A percentile compares a stretch with the other conserved stretches of the same genome.
Evolutionary conservation across 345 rosid species (phyloP).

Genomic region (Excoecaria agallocha): DNA sequence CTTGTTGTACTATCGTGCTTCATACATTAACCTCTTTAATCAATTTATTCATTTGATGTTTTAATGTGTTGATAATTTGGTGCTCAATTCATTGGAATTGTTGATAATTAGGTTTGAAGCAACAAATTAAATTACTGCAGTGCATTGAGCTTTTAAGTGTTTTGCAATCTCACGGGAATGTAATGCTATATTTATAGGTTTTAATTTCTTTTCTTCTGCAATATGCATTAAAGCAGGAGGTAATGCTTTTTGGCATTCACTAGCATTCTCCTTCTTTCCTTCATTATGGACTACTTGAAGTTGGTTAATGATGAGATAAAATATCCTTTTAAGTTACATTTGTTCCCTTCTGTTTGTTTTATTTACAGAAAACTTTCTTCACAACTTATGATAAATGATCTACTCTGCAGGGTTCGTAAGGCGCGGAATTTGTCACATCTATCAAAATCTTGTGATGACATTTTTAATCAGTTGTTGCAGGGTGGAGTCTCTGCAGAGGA

Average conservation of each 20-base stretch:
- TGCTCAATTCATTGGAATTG: not conserved
- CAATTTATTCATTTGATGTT: not conserved
- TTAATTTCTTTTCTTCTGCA: no score
- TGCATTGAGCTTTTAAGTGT: not conserved
- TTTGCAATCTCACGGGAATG: not conserved
- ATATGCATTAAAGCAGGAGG: not conserved
- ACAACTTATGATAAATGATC: conserved; percentile 6
- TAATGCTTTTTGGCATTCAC: not conserved
- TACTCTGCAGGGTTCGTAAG: conserved; percentile 68
- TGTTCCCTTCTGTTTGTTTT: not conserved
- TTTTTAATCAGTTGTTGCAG: conserved; percentile 74
- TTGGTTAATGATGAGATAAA: not conserved
- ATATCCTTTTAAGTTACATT: not conserved
- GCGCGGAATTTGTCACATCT: conserved; percentile 45
- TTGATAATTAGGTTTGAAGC: not conserved
- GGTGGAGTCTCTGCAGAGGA: conserved; percentile 71
- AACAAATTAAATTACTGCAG: not conserved
- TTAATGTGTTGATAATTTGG: not conserved
- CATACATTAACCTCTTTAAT: not conserved
- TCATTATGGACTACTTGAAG: no score
- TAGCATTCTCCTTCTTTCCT: not conserved
- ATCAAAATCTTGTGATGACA: conserved; percentile 91
- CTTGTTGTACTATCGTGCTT: not conserved
- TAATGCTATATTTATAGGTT: not conserved
- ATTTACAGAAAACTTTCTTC: not conserved